A percentile compares a stretch with the other conserved stretches of the same genome.
Conservation (phyloP, 2,329 filamentous ascomycete genomes). For the Ascochyta clinopodiicola region DNA sequence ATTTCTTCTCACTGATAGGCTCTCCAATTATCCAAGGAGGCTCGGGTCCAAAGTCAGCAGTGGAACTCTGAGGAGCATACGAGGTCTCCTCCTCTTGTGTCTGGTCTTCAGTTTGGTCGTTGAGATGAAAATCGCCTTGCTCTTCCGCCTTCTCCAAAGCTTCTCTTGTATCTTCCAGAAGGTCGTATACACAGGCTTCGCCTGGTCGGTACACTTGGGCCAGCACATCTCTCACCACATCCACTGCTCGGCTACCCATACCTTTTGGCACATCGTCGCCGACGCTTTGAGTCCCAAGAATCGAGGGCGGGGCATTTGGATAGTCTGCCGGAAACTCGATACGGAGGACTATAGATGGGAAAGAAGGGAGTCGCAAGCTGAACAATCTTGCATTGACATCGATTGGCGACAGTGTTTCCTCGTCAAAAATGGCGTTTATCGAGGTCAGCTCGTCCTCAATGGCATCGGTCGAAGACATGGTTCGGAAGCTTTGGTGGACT, state of each 20-base stretch:
- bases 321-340: constrained; percentile 77
- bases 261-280: constrained; percentile 72
- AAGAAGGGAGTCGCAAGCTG: constrained; percentile 70
- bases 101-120: constrained; percentile 27
- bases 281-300: constrained; percentile 80
- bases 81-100: constrained; percentile 7
- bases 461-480: constrained; percentile 44
- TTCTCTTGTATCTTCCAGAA: constrained; percentile 71
- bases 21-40: constrained; percentile 78
- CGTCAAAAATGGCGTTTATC: constrained; percentile 84
- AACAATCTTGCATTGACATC: constrained; percentile 39
- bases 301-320: constrained; percentile 73
- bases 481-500: constrained; percentile 15
- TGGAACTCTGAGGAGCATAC: constrained; percentile 10
- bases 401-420: constrained; percentile 61
- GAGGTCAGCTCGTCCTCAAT: constrained; percentile 78
- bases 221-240: constrained; percentile 71
- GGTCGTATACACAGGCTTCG: constrained; percentile 85
- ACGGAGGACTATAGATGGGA: constrained; percentile 60
- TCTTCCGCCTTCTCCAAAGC: constrained; percentile 57
- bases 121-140: constrained; percentile 33
- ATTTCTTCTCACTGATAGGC: constrained; percentile 79
- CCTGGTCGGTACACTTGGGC: constrained; percentile 73
- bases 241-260: constrained; percentile 73
- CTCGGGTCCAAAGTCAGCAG: constrained; percentile 46